A percentile compares a stretch with the other conserved stretches of the same genome.
These are phyloP conservation scores for Malus hybrid DNA, from an alignment of 331 rosid genomes.

Conservation along the genomic window DNA sequence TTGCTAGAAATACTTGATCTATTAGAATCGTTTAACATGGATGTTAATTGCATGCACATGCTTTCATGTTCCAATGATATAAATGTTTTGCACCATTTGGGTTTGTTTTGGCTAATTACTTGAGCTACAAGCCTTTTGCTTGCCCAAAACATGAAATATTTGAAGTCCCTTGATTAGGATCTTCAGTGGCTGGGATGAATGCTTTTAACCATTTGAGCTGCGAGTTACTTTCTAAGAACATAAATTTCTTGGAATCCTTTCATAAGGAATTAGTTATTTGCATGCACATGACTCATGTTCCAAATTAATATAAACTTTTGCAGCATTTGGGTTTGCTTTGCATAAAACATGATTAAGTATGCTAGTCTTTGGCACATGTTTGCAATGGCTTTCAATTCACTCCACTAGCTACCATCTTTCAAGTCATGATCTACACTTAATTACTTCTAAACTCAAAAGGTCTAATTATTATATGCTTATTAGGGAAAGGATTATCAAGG, in stretches of 20 bases:
- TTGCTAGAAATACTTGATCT: too few species aligned
- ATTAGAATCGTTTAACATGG: too few species aligned
- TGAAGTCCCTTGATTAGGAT: too few species aligned
- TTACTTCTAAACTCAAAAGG: conserved; percentile 15
- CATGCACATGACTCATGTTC: conserved; percentile 57
- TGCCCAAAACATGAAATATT: too few species aligned
- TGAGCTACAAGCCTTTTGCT: too few species aligned
- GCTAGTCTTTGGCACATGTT: conserved; percentile 42
- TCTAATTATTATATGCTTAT: conserved; percentile 15
- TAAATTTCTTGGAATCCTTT: too few species aligned
- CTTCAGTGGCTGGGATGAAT: neutral
- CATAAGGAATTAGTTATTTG: neutral
- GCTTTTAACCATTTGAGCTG: neutral
- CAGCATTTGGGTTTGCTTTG: conserved; percentile 17
- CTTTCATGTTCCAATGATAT: too few species aligned
- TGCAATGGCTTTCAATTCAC: conserved; percentile 57
- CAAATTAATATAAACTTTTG: conserved; percentile 13
- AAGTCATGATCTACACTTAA: neutral
- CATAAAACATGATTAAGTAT: conserved; percentile 11
- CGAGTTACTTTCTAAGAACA: neutral
- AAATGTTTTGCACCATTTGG: too few species aligned
- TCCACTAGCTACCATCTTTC: conserved; percentile 33
- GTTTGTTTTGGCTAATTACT: too few species aligned
- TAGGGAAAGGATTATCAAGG: conserved; percentile 15
- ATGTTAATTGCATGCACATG: too few species aligned